Percentiles rank a stretch among this genome's conserved stretches.
These are phyloP conservation scores for Fusarium sp. DNA, from an alignment of 2,329 filamentous ascomycete genomes.

Conservation along the genomic window DNA sequence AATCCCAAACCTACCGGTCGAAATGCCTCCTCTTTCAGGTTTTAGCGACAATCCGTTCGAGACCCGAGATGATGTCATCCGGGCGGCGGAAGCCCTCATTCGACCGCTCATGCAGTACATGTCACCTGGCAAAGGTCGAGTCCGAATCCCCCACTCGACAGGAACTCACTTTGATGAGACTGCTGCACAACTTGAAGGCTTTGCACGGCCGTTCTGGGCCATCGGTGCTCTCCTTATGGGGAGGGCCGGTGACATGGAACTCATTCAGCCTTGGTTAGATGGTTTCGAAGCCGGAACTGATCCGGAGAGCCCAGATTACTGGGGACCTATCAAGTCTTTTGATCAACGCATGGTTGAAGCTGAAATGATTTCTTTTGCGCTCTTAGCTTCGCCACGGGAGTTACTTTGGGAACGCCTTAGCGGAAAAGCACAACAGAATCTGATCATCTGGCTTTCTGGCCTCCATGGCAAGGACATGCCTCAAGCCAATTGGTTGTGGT, in stretches of 20 bases:
- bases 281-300: slow-evolving; percentile 49
- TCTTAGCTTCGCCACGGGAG: slow-evolving; percentile 55
- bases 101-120: slow-evolving; percentile 48
- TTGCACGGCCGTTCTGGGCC: slow-evolving; percentile 39
- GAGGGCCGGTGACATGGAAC: neutral
- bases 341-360: slow-evolving; percentile 67
- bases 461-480: slow-evolving; percentile 59
- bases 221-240: slow-evolving; percentile 7
- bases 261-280: slow-evolving; percentile 41
- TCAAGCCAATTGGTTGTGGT: slow-evolving; percentile 63
- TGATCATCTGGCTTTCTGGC: slow-evolving; percentile 54
- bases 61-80: slow-evolving; percentile 50
- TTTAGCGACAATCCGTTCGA: slow-evolving; percentile 55
- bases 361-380: slow-evolving; percentile 60
- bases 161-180: slow-evolving; percentile 56
- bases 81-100: slow-evolving; percentile 49
- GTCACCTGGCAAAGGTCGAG: slow-evolving; percentile 49
- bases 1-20: neutral
- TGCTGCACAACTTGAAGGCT: slow-evolving; percentile 58
- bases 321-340: slow-evolving; percentile 56
- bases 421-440: slow-evolving; percentile 37
- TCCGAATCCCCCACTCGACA: slow-evolving; percentile 50
- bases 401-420: slow-evolving; percentile 46
- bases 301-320: slow-evolving; percentile 53
- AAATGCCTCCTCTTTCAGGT: slow-evolving; percentile 51